Conservation (phyloP, 2,329 filamentous ascomycete species). For the Karstenula rhodostoma region DNA sequence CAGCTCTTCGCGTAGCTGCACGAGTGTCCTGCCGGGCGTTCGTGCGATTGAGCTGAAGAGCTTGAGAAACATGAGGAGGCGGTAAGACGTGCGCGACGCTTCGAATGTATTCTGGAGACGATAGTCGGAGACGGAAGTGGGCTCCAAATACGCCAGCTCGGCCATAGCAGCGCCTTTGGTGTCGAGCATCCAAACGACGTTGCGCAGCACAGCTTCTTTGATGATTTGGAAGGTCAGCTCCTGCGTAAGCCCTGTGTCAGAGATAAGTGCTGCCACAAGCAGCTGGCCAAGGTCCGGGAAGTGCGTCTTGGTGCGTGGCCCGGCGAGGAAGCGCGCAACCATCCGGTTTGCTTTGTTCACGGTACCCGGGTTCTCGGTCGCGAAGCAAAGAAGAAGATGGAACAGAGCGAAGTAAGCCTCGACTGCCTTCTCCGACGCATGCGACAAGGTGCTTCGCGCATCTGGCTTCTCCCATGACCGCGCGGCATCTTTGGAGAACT, state of each 20-base stretch:
- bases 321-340: slow-evolving; percentile 50
- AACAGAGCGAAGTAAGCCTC: slow-evolving; percentile 63
- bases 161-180: slow-evolving; percentile 43
- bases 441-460: slow-evolving; percentile 52
- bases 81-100: slow-evolving; percentile 58
- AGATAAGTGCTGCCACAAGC: slow-evolving; percentile 58
- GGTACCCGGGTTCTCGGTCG: slow-evolving; percentile 48
- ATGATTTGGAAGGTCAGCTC: slow-evolving; percentile 54
- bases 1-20: slow-evolving; percentile 54
- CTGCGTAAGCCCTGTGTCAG: slow-evolving; percentile 52
- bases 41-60: slow-evolving; percentile 59
- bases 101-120: slow-evolving; percentile 58
- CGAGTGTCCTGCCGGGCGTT: slow-evolving; percentile 46
- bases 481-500: slow-evolving; percentile 51
- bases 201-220: slow-evolving; percentile 59
- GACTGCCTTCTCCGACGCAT: slow-evolving; percentile 63
- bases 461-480: slow-evolving; percentile 21
- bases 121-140: slow-evolving; percentile 53
- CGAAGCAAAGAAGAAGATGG: slow-evolving; percentile 60
- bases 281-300: slow-evolving; percentile 61
- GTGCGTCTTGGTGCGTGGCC: slow-evolving; percentile 51
- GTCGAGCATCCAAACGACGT: slow-evolving; percentile 62
- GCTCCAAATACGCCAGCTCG: slow-evolving; percentile 59
- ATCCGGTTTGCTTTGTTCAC: slow-evolving; percentile 53
- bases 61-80: slow-evolving; percentile 62